These are phyloP conservation scores for Solanum hybrid DNA, from an alignment of 305 asterid genomes.

Conservation along the genomic window DNA sequence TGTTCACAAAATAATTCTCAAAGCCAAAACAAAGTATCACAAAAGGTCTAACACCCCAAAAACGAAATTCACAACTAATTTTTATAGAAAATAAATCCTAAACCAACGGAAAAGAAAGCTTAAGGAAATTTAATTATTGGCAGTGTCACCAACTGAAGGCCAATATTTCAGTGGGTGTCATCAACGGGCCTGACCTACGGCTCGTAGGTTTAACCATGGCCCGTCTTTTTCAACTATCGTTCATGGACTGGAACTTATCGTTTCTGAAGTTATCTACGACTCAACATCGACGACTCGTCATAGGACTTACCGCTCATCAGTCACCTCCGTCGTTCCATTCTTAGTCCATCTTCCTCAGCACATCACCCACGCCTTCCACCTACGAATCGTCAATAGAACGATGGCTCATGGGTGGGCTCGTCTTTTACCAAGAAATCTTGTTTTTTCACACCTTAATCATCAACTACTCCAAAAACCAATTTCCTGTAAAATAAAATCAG, in stretches of 20 bases:
- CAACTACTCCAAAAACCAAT: neutral
- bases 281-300: neutral
- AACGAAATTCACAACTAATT: too few species aligned
- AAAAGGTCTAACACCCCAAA: too few species aligned
- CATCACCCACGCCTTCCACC: neutral
- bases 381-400: too few species aligned
- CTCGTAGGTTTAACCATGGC: neutral
- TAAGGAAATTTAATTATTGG: too few species aligned
- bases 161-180: neutral
- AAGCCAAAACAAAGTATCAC: too few species aligned
- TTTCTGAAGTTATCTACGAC: neutral
- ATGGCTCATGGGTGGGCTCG: neutral
- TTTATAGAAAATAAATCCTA: too few species aligned
- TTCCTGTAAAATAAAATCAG: neutral
- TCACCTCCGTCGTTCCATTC: neutral
- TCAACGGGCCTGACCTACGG: neutral
- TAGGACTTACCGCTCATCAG: neutral
- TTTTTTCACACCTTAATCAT: neutral
- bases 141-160: too few species aligned
- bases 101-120: too few species aligned
- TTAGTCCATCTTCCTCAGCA: neutral
- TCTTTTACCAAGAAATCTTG: neutral
- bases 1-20: too few species aligned
- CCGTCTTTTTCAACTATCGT: neutral
- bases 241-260: neutral